Evolutionary conservation across 805 yeast species (phyloP).

Genomic region (Schwanniomyces yamadae): DNA sequence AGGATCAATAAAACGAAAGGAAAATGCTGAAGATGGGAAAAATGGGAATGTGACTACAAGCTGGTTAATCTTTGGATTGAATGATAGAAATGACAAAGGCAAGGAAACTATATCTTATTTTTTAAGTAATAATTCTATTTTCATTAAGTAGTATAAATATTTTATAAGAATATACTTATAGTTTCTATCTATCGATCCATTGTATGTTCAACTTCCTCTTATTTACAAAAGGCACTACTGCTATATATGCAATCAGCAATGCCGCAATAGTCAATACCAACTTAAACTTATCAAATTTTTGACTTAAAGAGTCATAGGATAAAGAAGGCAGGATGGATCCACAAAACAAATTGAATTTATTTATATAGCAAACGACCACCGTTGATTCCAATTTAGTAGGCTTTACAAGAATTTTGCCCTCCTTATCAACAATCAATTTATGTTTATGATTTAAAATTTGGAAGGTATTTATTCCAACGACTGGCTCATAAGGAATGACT

Average conservation of each 20-base stretch:
- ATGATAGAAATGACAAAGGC: conserved; percentile 10
- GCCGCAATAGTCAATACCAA: conserved; percentile 58
- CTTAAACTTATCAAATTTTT: conserved; percentile 64
- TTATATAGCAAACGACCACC: conserved; percentile 61
- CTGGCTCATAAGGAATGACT: conserved; percentile 64
- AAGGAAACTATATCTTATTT: conserved; percentile 19
- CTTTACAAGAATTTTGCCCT: conserved; percentile 25
- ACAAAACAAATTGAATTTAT: conserved; percentile 66
- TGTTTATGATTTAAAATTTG: conserved; percentile 38
- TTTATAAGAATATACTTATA: neutral
- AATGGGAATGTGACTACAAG: conserved; percentile 6
- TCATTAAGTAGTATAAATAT: conserved; percentile 5
- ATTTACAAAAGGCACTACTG: conserved; percentile 58
- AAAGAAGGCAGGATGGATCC: conserved; percentile 77
- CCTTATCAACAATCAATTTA: conserved; percentile 20
- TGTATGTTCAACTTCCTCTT: conserved; percentile 50
- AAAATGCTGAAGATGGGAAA: conserved; percentile 5
- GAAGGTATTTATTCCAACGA: conserved; percentile 43
- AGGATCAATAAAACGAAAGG: conserved; percentile 16
- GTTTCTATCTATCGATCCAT: conserved; percentile 44
- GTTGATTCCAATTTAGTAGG: conserved; percentile 81
- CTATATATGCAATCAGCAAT: conserved; percentile 45
- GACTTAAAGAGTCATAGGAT: conserved; percentile 74
- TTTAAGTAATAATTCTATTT: conserved; percentile 19
- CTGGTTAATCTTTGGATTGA: conserved; percentile 33